Base-by-base conservation (phyloP, 2,329 filamentous ascomycete genomes). In the Cladobotryum mycophilum region DNA sequence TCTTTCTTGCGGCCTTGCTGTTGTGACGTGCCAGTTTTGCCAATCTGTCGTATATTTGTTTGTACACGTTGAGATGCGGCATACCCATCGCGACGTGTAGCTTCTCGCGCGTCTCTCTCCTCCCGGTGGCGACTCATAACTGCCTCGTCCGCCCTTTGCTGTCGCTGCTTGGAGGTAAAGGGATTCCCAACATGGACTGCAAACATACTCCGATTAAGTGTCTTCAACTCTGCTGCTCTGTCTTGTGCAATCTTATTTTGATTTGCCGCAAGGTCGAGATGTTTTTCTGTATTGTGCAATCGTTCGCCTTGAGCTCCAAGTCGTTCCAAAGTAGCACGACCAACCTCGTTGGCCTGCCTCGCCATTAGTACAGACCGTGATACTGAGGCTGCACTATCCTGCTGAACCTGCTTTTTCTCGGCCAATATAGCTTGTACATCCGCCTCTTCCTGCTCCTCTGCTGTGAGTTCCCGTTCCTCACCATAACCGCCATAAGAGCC, bases 161-260 rank as follows among this genome's bases (percentile, higher is more conserved):
- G 79, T 41, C 85, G 79, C 57, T 78, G 79, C 55, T 80, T 82
- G 13, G 81, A 82, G 0, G 88, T 93, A 65, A 96, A 89, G 0
- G 86, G 86, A 60, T 89, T 89, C 48, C 76, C 75, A 22, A 91
- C 84, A 61, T 90, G 86, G 18, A 91, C 80, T 5, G 88, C 87
- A 63, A 96, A 96, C 89, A 96, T 95, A 72, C 85, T 90, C 55
- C 86, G 78, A 69, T 96, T 95, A 45, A 95, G 75, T 1, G 81
- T 88, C 72, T 92, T 92, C 36, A 96, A 74, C 64, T 96, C 89
- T 44, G 83, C 81, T 1, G 89, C 86, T 60, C 88, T 87, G 58
- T 91, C 88, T 59, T 90, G 84, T 0, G 88, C 88, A 53, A 87
- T 73, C 52, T 82, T 81, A 60, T 88, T 88, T 64, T 90, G 84